Percentiles rank a stretch among this genome's conserved stretches.
phyloP scores from a whole-genome alignment of 306 rosid genomes.

The Canavalia ensiformis region DNA sequence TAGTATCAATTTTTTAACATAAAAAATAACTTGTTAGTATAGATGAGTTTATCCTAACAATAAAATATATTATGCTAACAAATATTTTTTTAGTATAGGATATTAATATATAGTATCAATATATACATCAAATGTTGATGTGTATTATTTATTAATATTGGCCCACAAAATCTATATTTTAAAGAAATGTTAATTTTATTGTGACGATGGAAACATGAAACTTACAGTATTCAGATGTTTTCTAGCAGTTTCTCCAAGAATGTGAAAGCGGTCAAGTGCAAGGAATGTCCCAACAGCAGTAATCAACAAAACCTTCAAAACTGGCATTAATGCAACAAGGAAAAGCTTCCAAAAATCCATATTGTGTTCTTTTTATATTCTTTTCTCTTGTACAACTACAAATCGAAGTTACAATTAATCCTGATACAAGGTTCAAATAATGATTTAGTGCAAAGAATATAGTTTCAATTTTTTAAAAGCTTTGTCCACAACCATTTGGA shows the following conservation, averaged over 20 bases:
- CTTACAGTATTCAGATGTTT: slow-evolving; percentile 53
- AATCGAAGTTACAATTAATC: not conserved
- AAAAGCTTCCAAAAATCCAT: slow-evolving; percentile 59
- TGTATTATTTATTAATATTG: no score
- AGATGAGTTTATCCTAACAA: no score
- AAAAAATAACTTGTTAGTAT: no score
- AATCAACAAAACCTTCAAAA: slow-evolving; percentile 51
- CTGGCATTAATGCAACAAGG: slow-evolving; percentile 57
- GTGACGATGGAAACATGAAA: not conserved
- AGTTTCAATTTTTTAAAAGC: not conserved
- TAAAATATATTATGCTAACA: no score
- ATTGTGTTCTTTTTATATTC: not conserved
- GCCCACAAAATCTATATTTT: no score
- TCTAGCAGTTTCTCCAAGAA: slow-evolving; percentile 46
- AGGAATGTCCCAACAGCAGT: slow-evolving; percentile 52
- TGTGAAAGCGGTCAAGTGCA: slow-evolving; percentile 51
- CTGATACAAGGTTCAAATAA: slow-evolving; percentile 27
- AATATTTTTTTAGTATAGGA: no score
- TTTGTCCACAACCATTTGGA: no score
- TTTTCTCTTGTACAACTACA: not conserved
- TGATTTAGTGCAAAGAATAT: not conserved
- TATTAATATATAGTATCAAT: no score
- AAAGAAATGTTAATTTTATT: no score
- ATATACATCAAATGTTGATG: no score
- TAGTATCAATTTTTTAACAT: no score